Base-by-base conservation (phyloP, 225 moss, liverwort and hornwort genomes). In the Sphagnum contortum region DNA sequence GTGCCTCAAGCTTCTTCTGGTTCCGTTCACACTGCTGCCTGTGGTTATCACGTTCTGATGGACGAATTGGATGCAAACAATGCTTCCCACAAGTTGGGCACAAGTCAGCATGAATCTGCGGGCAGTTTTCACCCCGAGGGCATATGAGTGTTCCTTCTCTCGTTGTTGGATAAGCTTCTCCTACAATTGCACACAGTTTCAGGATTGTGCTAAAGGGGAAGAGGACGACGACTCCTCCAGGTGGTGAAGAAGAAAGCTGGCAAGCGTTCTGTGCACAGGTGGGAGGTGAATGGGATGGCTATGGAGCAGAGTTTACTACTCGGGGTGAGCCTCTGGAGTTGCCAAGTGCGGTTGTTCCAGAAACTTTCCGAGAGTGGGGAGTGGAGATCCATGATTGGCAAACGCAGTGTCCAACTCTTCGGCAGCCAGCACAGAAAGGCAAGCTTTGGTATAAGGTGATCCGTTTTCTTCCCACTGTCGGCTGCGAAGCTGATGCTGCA, bases 401-500 rank as follows among this genome's bases (percentile, higher is more conserved):
- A 73, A 90, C 83, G 0, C 88, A 84, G 80, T 89, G 98, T 69
- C 81, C 93, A 3, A 89, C 93, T 66, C 61, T 83, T 12, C 85
- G 85, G 3, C 76, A 72, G 57, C 72, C 80, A 45, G 74, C 76
- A 6, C 52, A 80, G 64, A 9, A 45, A 59, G 80, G 66, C 48
- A 73, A 57, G 44, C 52, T 90, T 9, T 71, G 65, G 75, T 91
- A 93, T 68, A 92, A 80, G 75, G 72, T 84, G 48, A 79, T 88
- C 12, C 82, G 69, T 61, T 66, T 96, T 63, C 80, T 79, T 44
- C 95, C 95, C 2, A 92, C 90, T 3, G 95, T 92, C 29, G 92
- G 90, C 14, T 88, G 92, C 66, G 95, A 96, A 69, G 95, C 88
- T n/a, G 92, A 96, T 75, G 92, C 92, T 62, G 92, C 89, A 64